Evolutionary conservation across 179 eudicot species (phyloP).

Genomic region (Pouteria campechiana): DNA sequence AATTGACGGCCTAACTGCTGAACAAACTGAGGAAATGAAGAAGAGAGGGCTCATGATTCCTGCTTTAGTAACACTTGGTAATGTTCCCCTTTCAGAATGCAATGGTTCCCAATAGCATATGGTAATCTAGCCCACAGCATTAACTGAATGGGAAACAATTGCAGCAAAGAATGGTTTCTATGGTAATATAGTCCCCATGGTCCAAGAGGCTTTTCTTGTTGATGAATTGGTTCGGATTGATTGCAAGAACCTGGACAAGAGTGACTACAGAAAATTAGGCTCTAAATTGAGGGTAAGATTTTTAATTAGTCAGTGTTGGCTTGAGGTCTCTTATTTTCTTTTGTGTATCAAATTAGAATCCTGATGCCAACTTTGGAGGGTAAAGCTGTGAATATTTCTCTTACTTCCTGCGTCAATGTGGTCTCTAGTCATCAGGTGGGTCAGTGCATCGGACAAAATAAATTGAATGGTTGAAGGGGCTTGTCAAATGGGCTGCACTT

Average conservation of each 20-base stretch:
- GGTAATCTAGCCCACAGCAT: conserved; percentile 1
- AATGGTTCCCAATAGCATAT: not conserved
- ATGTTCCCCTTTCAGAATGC: conserved; percentile 1
- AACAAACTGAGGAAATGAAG: conserved; percentile 73
- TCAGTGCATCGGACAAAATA: too few relatives aligned
- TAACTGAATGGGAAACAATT: conserved; percentile 6
- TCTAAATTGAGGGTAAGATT: conserved; percentile 71
- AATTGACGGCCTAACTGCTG: conserved; percentile 75
- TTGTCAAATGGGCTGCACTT: too few relatives aligned
- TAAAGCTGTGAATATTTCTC: too few relatives aligned
- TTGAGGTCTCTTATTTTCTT: not conserved
- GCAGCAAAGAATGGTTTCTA: conserved; percentile 92
- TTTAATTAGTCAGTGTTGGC: not conserved
- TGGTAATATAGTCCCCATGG: conserved; percentile 82
- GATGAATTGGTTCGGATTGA: conserved; percentile 83
- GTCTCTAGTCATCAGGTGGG: too few relatives aligned
- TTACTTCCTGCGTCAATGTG: too few relatives aligned
- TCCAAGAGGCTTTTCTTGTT: conserved; percentile 83
- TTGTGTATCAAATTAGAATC: too few relatives aligned
- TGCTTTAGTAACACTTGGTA: conserved; percentile 78
- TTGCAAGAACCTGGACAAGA: conserved; percentile 70
- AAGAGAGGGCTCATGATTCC: conserved; percentile 73
- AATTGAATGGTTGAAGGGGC: too few relatives aligned
- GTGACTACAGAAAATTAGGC: conserved; percentile 80
- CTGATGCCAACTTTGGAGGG: too few relatives aligned